Evolutionary conservation across 2,329 filamentous ascomycete species (phyloP).

Genomic region (Sporothrix pseudoabietina): DNA sequence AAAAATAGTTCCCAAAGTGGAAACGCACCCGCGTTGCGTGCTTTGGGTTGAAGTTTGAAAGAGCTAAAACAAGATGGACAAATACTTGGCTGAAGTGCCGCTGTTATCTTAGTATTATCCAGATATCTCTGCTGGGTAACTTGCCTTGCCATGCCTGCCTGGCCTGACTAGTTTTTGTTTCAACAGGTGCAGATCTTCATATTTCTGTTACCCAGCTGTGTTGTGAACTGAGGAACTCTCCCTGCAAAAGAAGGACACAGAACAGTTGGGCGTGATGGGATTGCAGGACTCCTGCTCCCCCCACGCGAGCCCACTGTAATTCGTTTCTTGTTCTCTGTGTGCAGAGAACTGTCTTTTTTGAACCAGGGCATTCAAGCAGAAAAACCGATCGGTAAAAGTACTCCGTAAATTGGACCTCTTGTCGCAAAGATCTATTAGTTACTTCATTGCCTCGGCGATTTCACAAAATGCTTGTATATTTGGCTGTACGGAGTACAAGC

Average conservation of each 20-base stretch:
- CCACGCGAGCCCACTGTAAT: conserved; percentile 15
- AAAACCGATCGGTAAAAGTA: not conserved
- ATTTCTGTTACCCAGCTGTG: not conserved
- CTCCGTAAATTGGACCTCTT: not conserved
- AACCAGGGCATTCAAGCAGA: not conserved
- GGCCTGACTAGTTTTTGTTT: not conserved
- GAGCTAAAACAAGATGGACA: not conserved
- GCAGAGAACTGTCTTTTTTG: not conserved
- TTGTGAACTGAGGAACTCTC: not conserved
- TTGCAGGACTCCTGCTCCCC: conserved; percentile 1
- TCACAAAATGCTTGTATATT: not conserved
- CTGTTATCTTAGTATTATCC: not conserved
- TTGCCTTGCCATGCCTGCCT: not conserved
- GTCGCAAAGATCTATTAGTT: not conserved
- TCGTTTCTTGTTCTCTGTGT: conserved; percentile 5
- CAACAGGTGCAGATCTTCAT: conserved; percentile 25
- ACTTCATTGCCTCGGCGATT: not conserved
- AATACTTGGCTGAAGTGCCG: not conserved
- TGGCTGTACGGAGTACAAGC: not conserved
- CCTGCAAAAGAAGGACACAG: not conserved
- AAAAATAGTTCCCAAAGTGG: not conserved
- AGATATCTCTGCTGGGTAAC: not conserved
- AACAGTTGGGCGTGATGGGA: not conserved
- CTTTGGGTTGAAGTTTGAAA: not conserved
- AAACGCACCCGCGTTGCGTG: not conserved